These are phyloP conservation scores for Trichoderma parareesei DNA, from an alignment of 495 filamentous ascomycete species.

Conservation along the genomic window DNA sequence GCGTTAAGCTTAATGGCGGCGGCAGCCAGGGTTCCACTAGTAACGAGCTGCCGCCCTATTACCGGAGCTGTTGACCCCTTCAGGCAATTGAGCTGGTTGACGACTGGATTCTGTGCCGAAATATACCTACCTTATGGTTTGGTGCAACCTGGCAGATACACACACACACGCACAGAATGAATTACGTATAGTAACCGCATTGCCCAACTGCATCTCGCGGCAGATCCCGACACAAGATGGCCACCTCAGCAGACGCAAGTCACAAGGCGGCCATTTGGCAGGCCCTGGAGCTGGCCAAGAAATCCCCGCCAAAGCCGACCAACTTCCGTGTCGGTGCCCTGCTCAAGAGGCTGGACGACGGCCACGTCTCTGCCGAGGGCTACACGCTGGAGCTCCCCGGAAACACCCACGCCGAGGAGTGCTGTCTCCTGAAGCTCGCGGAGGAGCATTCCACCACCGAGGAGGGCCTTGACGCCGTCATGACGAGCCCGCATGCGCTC, in stretches of 20 bases:
- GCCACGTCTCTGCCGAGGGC: conserved; percentile 68
- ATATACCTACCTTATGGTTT: not conserved
- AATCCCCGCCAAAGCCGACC: conserved; percentile 75
- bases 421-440: conserved; percentile 73
- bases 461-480: conserved; percentile 44
- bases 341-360: conserved; percentile 50
- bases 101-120: not conserved
- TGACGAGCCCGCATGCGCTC: conserved; percentile 52
- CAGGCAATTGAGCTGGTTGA: too few species aligned
- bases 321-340: conserved; percentile 92
- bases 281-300: conserved; percentile 63
- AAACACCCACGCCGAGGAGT: conserved; percentile 96
- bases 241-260: not conserved
- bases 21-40: not conserved
- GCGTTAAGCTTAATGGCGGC: conserved; percentile 5
- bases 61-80: not conserved
- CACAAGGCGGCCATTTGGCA: conserved; percentile 63
- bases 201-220: not conserved
- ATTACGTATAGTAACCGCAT: not conserved
- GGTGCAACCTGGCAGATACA: not conserved
- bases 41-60: not conserved
- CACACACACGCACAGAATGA: too few species aligned
- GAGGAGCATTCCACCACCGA: conserved; percentile 40
- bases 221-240: not conserved
- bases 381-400: conserved; percentile 86